Percentiles rank a stretch among this genome's conserved stretches.
phyloP scores from a whole-genome alignment of 1,284 basidiomycete species.

The Pseudozyma flocculosa region DNA sequence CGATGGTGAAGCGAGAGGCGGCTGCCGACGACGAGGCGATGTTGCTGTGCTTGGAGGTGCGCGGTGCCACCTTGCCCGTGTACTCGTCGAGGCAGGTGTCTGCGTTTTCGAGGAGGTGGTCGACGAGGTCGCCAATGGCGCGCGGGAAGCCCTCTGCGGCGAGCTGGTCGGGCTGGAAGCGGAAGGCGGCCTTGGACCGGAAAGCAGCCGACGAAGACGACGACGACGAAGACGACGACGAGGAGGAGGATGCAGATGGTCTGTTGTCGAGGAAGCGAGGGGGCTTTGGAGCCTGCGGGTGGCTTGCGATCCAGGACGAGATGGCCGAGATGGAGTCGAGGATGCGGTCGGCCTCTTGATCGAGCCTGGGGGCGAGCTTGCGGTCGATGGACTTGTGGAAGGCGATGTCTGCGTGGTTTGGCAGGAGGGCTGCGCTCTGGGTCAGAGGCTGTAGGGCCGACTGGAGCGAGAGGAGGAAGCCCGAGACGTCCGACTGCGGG shows the following conservation, averaged over 20 bases:
- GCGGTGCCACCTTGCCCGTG: slow-evolving; percentile 70
- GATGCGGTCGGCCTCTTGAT: slow-evolving; percentile 67
- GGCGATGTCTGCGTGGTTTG: slow-evolving; percentile 65
- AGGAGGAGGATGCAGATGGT: not conserved
- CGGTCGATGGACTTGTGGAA: slow-evolving; percentile 83
- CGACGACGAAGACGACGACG: slow-evolving; percentile 23
- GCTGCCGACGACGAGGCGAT: slow-evolving; percentile 1
- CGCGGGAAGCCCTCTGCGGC: slow-evolving; percentile 75
- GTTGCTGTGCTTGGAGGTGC: slow-evolving; percentile 26
- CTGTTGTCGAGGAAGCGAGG: slow-evolving; percentile 2
- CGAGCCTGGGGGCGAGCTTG: slow-evolving; percentile 69
- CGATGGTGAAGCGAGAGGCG: slow-evolving; percentile 2
- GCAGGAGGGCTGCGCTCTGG: slow-evolving; percentile 54
- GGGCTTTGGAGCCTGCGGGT: slow-evolving; percentile 19
- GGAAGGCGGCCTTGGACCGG: too few relatives aligned
- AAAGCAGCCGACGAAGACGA: too few relatives aligned
- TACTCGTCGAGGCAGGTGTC: slow-evolving; percentile 79
- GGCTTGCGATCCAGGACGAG: slow-evolving; percentile 27
- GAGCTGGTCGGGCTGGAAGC: slow-evolving; percentile 58
- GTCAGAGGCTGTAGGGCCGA: slow-evolving; percentile 41
- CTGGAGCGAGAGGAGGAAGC: slow-evolving; percentile 39
- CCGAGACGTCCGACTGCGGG: slow-evolving; percentile 16
- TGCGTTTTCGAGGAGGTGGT: slow-evolving; percentile 79
- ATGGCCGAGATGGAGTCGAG: slow-evolving; percentile 40
- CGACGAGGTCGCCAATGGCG: slow-evolving; percentile 78